Base-by-base conservation (phyloP, 495 filamentous ascomycete genomes). In the Cetradonia linearis region DNA sequence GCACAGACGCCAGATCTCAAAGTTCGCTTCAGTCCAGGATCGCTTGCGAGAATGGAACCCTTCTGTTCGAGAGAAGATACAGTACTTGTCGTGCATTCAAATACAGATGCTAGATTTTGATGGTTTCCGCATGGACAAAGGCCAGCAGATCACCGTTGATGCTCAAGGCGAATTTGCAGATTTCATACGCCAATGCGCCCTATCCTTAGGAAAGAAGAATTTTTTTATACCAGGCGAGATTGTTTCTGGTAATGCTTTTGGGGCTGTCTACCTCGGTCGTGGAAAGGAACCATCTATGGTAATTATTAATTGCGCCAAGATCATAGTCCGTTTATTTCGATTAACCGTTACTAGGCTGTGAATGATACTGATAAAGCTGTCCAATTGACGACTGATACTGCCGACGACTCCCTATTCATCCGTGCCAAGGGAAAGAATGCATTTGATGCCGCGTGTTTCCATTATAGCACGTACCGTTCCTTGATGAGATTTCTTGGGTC, bases 221-320 rank as follows among this genome's bases (percentile, higher is more conserved):
- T 78, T 78, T 64, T 75, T 74, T 61, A 71, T 78, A 33, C 70
- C 73, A 38, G 76, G 76, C 46, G 76, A 78, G 64, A 73, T 78
- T 42, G 73, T 73, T 10, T 66, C 65, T 8, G 72, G 72, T 31
- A 72, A 72, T 62, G 65, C 68, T 23, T 70, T 70, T 46, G 69
- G 69, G 31, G 61, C 72, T 31, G 56, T 74, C 9, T 73, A 74
- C 58, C 63, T 73, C 14, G 72, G 72, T 23, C 66, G 72, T 28
- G 72, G 72, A 20, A 69, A 70, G 49, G 68, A 73, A 54, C 69
- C 69, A 38, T 64, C 67, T 18, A 68, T 69, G 58, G 49, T 56
- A 44, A 34, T 14, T 28, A 25, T 8, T 4, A 10, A 2, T 23
- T 8, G 42, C 42, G 20, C 36, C 36, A 16, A 38, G 9, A 13